These are phyloP conservation scores for Blastobotrys proliferans DNA, from an alignment of 1,139 yeast genomes.

Conservation along the genomic window DNA sequence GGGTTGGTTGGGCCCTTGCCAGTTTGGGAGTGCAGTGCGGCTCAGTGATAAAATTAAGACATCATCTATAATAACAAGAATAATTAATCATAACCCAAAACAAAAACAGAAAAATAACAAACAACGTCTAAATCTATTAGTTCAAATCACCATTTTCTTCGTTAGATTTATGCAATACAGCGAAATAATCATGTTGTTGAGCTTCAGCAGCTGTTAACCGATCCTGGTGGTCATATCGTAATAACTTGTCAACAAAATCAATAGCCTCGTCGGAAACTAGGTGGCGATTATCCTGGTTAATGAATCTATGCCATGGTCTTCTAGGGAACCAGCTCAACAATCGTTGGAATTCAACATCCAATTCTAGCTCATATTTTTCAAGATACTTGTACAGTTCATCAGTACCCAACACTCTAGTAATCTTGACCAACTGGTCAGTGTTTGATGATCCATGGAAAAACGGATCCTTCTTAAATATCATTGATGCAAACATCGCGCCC, in stretches of 20 bases:
- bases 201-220: constrained; percentile 94
- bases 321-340: constrained; percentile 63
- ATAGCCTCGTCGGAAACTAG: constrained; percentile 68
- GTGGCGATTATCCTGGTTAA: constrained; percentile 68
- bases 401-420: constrained; percentile 89
- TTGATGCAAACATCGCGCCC: constrained; percentile 97
- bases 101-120: too few species aligned
- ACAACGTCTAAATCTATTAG: background rate
- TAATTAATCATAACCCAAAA: too few species aligned
- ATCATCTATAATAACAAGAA: too few species aligned
- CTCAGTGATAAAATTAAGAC: too few species aligned
- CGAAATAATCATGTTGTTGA: constrained; percentile 76
- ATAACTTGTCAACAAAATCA: constrained; percentile 76
- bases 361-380: constrained; percentile 66
- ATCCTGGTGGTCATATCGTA: constrained; percentile 91
- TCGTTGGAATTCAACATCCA: constrained; percentile 73
- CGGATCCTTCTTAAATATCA: constrained; percentile 94
- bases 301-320: constrained; percentile 83
- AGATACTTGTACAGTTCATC: constrained; percentile 73
- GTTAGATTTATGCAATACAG: constrained; percentile 31
- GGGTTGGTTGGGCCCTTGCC: too few species aligned
- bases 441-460: constrained; percentile 96
- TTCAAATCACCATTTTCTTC: constrained; percentile 1
- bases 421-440: constrained; percentile 92
- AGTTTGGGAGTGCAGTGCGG: too few species aligned